Evolutionary conservation across 2,329 filamentous ascomycete genomes (phyloP), one percentile per base, ranked within the genome.

Genomic region (Ophiobolus disseminans): DNA sequence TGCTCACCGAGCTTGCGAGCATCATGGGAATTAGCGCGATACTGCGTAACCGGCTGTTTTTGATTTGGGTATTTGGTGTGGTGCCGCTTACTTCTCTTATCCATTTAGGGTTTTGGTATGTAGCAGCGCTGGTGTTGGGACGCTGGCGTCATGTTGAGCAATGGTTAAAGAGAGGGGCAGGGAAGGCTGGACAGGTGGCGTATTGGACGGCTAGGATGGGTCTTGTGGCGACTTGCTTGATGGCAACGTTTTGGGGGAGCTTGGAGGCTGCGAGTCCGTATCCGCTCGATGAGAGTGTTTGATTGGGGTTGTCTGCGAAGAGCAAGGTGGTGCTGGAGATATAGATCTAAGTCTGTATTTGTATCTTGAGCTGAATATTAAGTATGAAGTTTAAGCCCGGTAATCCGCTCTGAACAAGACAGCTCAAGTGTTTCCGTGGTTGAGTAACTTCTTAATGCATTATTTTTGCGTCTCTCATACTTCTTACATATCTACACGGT

Each of bases 21-120:
- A 45, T 64, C 40, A 40, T 65, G 3, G 60, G 60, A 20, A 51
- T 66, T 11, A 53, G 55, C 1, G 26, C 43, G 9, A 55, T 66
- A 7, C 48, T 66, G 8, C 47, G 53, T 2, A 57, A 44, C 26
- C 46, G 53, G 5, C 17, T 66, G 8, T 65, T 65, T 32, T 30
- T 65, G 2, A 55, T 60, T 8, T 65, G 55, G 55, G 42, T 57
- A 0, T 48, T 63, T 13, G 57, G 17, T 2, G 38, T 61, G 11
- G 43, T 65, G 13, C 63, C 63, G 1, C 36, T 51, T n/a, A 45
- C 48, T 4, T 53, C 47, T 5, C 36, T 63, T 3, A 6, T 60
- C 1, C 60, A 65, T 45, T 22, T 66, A 14, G 19, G 36, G 10
- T 25, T 49, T 2, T 66, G 57, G 63, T 60, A 55, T 23, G 1